phyloP scores from a whole-genome alignment of 495 filamentous ascomycete species.

The Cudoniella acicularis region DNA sequence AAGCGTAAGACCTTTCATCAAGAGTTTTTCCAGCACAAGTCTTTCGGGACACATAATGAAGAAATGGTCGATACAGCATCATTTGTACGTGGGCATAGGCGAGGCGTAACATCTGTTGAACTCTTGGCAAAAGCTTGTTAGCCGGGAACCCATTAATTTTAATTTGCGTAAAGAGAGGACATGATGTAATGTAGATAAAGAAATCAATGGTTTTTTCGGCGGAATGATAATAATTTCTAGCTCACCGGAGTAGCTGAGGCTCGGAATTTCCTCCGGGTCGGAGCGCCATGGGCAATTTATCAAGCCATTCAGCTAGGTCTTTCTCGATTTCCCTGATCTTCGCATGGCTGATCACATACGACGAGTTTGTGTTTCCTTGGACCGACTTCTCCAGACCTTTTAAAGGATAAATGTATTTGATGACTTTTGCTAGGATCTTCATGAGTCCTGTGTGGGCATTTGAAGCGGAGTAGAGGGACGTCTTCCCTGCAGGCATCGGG shows the following conservation, averaged over 20 bases:
- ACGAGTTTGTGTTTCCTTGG: conserved; percentile 34
- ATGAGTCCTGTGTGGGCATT: conserved; percentile 84
- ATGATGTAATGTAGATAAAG: too few relatives aligned
- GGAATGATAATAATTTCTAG: conserved; percentile 2
- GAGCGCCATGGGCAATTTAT: conserved; percentile 68
- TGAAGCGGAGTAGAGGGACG: conserved; percentile 72
- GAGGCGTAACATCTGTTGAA: conserved; percentile 83
- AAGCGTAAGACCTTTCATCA: conserved; percentile 85
- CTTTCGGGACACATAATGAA: conserved; percentile 85
- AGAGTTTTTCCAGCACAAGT: conserved; percentile 59
- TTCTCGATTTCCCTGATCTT: conserved; percentile 87
- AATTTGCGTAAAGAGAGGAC: too few relatives aligned
- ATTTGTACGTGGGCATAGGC: conserved; percentile 90
- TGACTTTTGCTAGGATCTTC: conserved; percentile 75
- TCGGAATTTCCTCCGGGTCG: conserved; percentile 72
- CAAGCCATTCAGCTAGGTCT: conserved; percentile 82
- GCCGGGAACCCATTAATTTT: background rate
- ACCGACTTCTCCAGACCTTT: conserved; percentile 64
- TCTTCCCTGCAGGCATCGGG: conserved; percentile 68
- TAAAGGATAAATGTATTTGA: conserved; percentile 85
- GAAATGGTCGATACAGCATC: conserved; percentile 90
- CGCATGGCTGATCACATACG: conserved; percentile 83
- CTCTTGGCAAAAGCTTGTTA: conserved; percentile 38
- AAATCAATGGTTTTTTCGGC: too few relatives aligned
- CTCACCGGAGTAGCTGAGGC: conserved; percentile 71